Evolutionary conservation across 176 grass and related monocot species (phyloP), one percentile per base, ranked within the genome.

Genomic region (Chrysopogon serrulatus): DNA sequence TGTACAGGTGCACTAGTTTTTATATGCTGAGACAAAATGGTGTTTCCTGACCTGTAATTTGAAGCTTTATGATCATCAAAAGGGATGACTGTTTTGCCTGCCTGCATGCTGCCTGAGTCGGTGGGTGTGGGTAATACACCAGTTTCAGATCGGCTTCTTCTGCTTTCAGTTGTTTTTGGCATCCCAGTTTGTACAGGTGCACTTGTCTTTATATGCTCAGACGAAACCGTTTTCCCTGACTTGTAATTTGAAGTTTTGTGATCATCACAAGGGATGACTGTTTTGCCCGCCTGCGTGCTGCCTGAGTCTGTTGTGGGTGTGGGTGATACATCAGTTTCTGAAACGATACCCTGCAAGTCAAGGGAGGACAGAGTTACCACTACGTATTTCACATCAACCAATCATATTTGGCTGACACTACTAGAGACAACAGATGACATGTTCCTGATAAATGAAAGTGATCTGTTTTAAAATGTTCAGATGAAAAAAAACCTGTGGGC

Each of bases 401-500:
- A 74, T 49, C 10, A 31, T 53, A 34, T 74, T 14, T 83, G 32
- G 3, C 4, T 16, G 42, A 32, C 24, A 17, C 30, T 19, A 76
- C 28, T 37, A 14, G 35, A 73, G 16, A 3, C 18, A 36, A 74
- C 18, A 73, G 23, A 73, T 33, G 40, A 5, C 68, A 63, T 47
- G 31, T 26, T 39, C 32, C 31, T 75, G 32, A 48, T 67, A 28
- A 36, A 59, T 18, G 8, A 17, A 36, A 34, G 45, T 17, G 2
- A 10, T 80, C 32, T 33, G 0, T 78, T 33, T 35, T 23, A 33
- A 6, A 36, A 71, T 79, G 48, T 31, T 37, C 18, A 40, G 34
- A 73, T 39, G 12, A 11, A 24, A 34, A 30, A 37, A 21, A 41
- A 90, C 88, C 88, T 90, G 83, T 8, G 43, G 19, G 35, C 56